Evolutionary conservation across 768 basidiomycete species (phyloP), one percentile per base, ranked within the genome.

Genomic region (Leccinum disarticulatum): DNA sequence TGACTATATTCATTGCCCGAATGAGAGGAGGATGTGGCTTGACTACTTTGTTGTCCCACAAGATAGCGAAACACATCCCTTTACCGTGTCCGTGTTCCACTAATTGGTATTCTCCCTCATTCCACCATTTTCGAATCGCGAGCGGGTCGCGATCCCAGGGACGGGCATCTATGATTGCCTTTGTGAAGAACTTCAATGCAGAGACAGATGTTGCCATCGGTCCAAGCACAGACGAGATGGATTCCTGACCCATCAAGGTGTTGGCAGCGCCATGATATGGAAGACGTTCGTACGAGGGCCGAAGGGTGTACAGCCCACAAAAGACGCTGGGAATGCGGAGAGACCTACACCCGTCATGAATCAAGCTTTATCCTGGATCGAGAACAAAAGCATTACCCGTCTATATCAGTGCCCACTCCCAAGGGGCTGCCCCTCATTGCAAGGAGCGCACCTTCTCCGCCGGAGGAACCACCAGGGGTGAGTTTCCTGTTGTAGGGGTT

Each of bases 391-490:
- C 9, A 52, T 66, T 66, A 89, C 88, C 91, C 88, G 60, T 86
- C 89, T 60, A 93, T 84, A 70, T 94, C 93, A 19, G 92, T 88
- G 49, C 92, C 93, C 5, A 93, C 82, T 27, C 91, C 90, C 66
- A 83, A 56, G 5, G 77, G 76, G 38, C 76, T 76, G 27, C 83
- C 83, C 53, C 71, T 77, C 64, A 74, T 63, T 49, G 66, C 87
- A 41, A 95, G 71, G 3, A 95, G 80, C 0, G 92, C 91, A 31
- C 88, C 89, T 76, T 95, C 94, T 33, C 93, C 93, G 5, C 94
- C 93, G 3, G 88, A 90, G 1, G 91, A 94, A 0, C 93, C 93
- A 15, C 93, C 93, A 6, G 80, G 73, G 4, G 88, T 91, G 48
- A 92, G 78, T 19, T 79, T 79, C 15, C 87, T 82, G 66, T 93